A percentile compares a stretch with the other conserved stretches of the same genome.
These are phyloP conservation scores for Jimgerdemannia flammicorona DNA, from an alignment of 192 early-diverging fungal genomes.

Conservation along the genomic window DNA sequence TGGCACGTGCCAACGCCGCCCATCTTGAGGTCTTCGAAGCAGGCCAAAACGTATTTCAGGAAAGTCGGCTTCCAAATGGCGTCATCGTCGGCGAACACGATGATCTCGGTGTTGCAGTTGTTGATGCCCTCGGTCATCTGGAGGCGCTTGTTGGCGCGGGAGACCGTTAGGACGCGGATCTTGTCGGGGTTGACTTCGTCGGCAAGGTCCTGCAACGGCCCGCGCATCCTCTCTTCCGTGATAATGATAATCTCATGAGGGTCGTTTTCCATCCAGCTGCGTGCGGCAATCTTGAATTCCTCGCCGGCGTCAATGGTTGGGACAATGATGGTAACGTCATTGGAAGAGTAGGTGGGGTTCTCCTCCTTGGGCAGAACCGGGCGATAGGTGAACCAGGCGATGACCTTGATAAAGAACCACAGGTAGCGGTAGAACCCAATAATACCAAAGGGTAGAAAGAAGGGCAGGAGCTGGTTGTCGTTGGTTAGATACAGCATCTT, in stretches of 20 bases:
- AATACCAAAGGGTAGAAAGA: slow-evolving; percentile 68
- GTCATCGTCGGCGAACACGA: slow-evolving; percentile 70
- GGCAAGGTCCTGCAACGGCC: slow-evolving; percentile 49
- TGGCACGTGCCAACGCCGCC: slow-evolving; percentile 69
- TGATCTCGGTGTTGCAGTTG: slow-evolving; percentile 55
- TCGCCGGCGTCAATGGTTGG: slow-evolving; percentile 75
- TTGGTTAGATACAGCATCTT: slow-evolving; percentile 68
- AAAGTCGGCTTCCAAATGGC: slow-evolving; percentile 64
- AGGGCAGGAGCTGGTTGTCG: slow-evolving; percentile 49
- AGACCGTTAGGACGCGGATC: slow-evolving; percentile 54
- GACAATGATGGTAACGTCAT: slow-evolving; percentile 69
- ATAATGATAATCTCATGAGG: slow-evolving; percentile 73
- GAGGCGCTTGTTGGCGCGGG: slow-evolving; percentile 58
- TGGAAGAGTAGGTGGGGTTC: slow-evolving; percentile 52
- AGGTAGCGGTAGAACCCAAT: slow-evolving; percentile 72
- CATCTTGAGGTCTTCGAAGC: slow-evolving; percentile 68
- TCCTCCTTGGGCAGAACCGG: slow-evolving; percentile 48
- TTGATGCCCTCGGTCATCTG: slow-evolving; percentile 71
- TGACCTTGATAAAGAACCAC: slow-evolving; percentile 60
- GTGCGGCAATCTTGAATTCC: slow-evolving; percentile 66
- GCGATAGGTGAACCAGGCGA: slow-evolving; percentile 59
- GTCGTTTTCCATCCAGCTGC: slow-evolving; percentile 55
- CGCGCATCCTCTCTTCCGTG: slow-evolving; percentile 52
- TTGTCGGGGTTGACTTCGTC: slow-evolving; percentile 52
- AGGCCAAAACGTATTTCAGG: slow-evolving; percentile 61